phyloP scores from a whole-genome alignment of 106 monocot species.

The Apostasia shenzhenica region DNA sequence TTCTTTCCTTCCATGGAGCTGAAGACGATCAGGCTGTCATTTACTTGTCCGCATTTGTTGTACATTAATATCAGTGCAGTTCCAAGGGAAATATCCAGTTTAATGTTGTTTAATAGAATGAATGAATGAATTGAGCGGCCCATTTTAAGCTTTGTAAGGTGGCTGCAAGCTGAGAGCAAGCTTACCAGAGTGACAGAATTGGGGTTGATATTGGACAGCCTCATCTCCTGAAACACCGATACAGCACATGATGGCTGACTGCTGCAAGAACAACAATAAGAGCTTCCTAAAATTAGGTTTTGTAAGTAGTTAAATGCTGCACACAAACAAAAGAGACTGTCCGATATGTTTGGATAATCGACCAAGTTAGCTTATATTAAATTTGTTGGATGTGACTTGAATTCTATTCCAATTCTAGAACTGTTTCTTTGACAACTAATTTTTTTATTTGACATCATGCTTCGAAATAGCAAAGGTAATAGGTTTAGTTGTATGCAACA shows the following conservation, averaged over 20 bases:
- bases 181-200: slow-evolving; percentile 33
- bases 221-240: slow-evolving; percentile 17
- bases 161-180: slow-evolving; percentile 27
- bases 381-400: too few species aligned
- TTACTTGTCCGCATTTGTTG: slow-evolving; percentile 14
- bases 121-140: slow-evolving; percentile 24
- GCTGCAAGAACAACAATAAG: slow-evolving; percentile 5
- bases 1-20: slow-evolving; percentile 17
- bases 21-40: slow-evolving; percentile 20
- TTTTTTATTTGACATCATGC: too few species aligned
- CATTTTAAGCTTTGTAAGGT: slow-evolving; percentile 3
- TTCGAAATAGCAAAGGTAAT: too few species aligned
- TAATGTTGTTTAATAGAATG: slow-evolving; percentile 8
- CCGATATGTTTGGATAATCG: too few species aligned
- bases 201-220: slow-evolving; percentile 7
- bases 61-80: slow-evolving; percentile 26
- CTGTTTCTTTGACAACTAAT: too few species aligned
- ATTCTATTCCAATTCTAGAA: too few species aligned
- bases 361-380: too few species aligned
- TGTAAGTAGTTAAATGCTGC: too few species aligned
- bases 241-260: slow-evolving; percentile 16
- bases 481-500: too few species aligned
- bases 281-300: too few species aligned
- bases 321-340: too few species aligned
- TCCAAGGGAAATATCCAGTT: slow-evolving; percentile 23